Evolutionary conservation across 2,329 filamentous ascomycete genomes (phyloP).

Genomic region (Phaeophleospora eucalypticola): DNA sequence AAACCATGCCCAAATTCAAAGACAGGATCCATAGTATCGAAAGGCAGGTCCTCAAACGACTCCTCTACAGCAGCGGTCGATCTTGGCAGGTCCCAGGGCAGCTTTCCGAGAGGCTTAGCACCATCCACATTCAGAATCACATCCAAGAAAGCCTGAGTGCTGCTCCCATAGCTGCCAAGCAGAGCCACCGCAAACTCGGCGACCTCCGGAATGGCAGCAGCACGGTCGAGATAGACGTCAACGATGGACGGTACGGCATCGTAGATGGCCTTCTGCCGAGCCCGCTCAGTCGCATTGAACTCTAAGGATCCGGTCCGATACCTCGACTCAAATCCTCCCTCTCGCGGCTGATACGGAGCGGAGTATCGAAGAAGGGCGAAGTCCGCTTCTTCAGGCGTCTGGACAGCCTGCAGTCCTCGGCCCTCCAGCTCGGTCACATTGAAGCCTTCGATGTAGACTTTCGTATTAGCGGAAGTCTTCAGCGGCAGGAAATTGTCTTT

Average conservation of each 20-base stretch:
- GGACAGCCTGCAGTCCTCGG: conserved; percentile 34
- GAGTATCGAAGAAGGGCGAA: conserved; percentile 39
- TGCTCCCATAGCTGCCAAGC: conserved; percentile 40
- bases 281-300: conserved; percentile 38
- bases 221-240: conserved; percentile 44
- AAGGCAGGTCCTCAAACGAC: conserved; percentile 34
- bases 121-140: conserved; percentile 38
- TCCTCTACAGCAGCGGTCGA: conserved; percentile 42
- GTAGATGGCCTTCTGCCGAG: conserved; percentile 39
- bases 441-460: conserved; percentile 37
- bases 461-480: conserved; percentile 18
- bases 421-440: conserved; percentile 31
- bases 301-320: conserved; percentile 42
- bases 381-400: conserved; percentile 38
- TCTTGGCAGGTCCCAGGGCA: conserved; percentile 48
- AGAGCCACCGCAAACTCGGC: conserved; percentile 37
- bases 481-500: conserved; percentile 32
- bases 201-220: conserved; percentile 43
- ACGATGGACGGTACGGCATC: conserved; percentile 39
- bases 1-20: conserved; percentile 36
- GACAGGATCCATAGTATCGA: conserved; percentile 36
- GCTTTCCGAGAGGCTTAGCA: conserved; percentile 38
- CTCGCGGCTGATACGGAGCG: conserved; percentile 40
- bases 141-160: conserved; percentile 43
- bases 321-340: conserved; percentile 39